Evolutionary conservation across 345 rosid species (phyloP), one percentile per base, ranked within the genome.

Genomic region (Eucalyptus polyanthemos): DNA sequence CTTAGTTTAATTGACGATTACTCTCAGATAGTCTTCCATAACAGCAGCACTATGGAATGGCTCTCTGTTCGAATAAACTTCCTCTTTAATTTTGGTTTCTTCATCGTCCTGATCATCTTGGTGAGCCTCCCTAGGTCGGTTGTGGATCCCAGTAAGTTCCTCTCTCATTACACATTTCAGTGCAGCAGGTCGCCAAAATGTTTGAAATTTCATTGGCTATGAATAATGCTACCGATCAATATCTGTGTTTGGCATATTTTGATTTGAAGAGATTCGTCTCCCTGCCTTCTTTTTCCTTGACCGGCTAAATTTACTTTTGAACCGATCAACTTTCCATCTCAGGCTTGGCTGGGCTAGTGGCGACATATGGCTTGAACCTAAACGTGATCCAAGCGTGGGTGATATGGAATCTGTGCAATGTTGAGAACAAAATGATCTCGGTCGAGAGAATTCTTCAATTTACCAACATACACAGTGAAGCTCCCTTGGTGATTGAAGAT

Each of bases 11-110:
- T 93, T 54, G 95, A 95, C 91, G 94, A 93, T 86, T 94, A 93
- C 89, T 96, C 99, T 85, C 93, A 96, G 7, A 87, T 95, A 29
- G 92, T 92, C 51, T 96, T 97, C 94, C 97, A 97, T 90, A 92
- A 95, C 92, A 92, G 91, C 37, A 94, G 95, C 87, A 93, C 99
- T 31, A 96, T 95, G 97, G 99, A 96, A 90, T 97, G 99, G 99
- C 91, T 97, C 65, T 93, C 96, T 80, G 91, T 96, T 90, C 95
- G 99, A 54, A 94, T 95, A 89, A 96, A 97, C 94, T 96, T 96
- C 85, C 95, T 96, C 49, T 95, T 96, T 92, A 94, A 96, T 89
- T 91, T 93, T n/a, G 97, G 93, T 53, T 97, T 97, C 94, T 97
- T 95, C 89, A 86, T 97, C 88, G 97, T 94, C 50, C 93, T 97